Base-by-base conservation (phyloP, 31 red algal species). In the Bonnemaisonia californica region DNA sequence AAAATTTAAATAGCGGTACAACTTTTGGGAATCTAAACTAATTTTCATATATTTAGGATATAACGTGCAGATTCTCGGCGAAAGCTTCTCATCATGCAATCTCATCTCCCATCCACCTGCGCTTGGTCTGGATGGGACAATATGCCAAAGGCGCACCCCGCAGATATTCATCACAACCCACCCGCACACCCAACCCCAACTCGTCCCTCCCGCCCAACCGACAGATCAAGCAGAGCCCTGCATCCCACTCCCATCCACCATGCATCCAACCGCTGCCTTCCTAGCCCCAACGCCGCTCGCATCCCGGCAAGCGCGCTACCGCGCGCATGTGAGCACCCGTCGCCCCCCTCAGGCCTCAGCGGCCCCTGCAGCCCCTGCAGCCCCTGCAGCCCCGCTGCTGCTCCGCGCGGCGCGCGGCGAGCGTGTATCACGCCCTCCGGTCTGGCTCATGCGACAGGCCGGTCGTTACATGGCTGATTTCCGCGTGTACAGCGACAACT, bases 361-460 rank as follows among this genome's bases (percentile, higher is more conserved):
- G 45, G 45, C 45, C 7, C 16, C 45, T 7, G 16, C 45, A 51
- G 16, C 28, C 2, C n/a, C 40, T 47, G 3, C 2, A 4, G n/a
- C 8, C 2, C 3, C 73, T 9, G 48, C 29, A 18, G 45, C 54
- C 19, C 80, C 91, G 55, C 80, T 90, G 18, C 77, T 97, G 38
- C 77, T 97, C 32, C 76, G 89, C 73, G 84, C 80, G 33, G 84
- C 89, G 24, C 84, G 78, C 41, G 84, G 80, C 29, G 21, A 85
- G 11, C 76, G 35, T 21, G 84, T 90, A 12, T 29, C 71, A 0
- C 72, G 94, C 1, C 89, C 89, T 32, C 94, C 94, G 1, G 94
- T 97, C 12, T 97, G 94, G 94, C 68, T 97, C 78, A 97, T 97
- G 94, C 83, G 94, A 21, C 94, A 97, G 75, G 94, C 94, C 5